Evolutionary conservation across 2,329 filamentous ascomycete genomes (phyloP).

Genomic region (Penicillium vulpinum): DNA sequence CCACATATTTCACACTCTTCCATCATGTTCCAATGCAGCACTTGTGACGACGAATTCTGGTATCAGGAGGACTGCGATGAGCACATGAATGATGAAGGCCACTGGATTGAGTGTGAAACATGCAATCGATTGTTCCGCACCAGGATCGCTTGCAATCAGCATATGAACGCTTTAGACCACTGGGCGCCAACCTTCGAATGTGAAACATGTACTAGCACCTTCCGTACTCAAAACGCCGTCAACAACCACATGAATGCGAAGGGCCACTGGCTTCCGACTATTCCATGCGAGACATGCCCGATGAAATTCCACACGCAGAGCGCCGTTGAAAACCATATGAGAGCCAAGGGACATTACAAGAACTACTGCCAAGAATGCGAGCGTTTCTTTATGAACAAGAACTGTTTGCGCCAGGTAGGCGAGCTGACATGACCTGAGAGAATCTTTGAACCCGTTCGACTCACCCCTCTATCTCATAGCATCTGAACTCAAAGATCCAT

Average conservation of each 20-base stretch:
- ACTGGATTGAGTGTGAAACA: slow-evolving; percentile 30
- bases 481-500: slow-evolving; percentile 57
- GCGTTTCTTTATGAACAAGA: not conserved
- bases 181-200: slow-evolving; percentile 27
- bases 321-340: not conserved
- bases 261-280: slow-evolving; percentile 17
- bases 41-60: not conserved
- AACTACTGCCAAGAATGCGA: not conserved
- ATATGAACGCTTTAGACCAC: slow-evolving; percentile 26
- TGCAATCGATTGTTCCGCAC: slow-evolving; percentile 20
- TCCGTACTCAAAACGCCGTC: not conserved
- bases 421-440: not conserved
- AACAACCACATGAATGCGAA: not conserved
- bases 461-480: slow-evolving; percentile 40
- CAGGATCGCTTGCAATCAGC: slow-evolving; percentile 15
- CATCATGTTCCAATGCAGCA: not conserved
- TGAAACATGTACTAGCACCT: slow-evolving; percentile 17
- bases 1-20: too few relatives aligned
- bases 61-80: not conserved
- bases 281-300: slow-evolving; percentile 23
- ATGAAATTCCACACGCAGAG: not conserved
- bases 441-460: not conserved
- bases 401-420: not conserved
- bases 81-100: slow-evolving; percentile 3
- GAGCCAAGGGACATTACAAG: not conserved